A percentile compares a stretch with the other conserved stretches of the same genome.
These are phyloP conservation scores for Neobulgaria alba DNA, from an alignment of 2,329 filamentous ascomycete species.

Conservation along the genomic window DNA sequence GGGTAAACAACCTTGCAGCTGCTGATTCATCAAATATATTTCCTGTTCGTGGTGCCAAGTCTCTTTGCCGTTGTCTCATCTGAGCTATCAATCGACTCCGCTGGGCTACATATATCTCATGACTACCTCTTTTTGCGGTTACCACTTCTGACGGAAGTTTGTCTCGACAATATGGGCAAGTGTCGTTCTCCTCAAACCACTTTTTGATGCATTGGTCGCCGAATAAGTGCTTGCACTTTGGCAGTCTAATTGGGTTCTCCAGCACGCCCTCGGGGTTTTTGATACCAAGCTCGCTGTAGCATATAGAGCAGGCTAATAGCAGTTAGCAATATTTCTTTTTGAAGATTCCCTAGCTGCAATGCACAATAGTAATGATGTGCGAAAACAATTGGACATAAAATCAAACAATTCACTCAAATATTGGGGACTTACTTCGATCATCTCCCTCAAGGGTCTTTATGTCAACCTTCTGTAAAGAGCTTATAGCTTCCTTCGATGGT, in stretches of 20 bases:
- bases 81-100: conserved; percentile 6
- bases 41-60: neutral
- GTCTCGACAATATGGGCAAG: conserved; percentile 56
- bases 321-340: conserved; percentile 10
- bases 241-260: conserved; percentile 49
- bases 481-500: conserved; percentile 23
- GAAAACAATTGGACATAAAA: neutral
- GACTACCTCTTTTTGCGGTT: conserved; percentile 10
- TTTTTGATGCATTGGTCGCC: conserved; percentile 57
- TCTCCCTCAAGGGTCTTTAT: conserved; percentile 19
- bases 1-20: conserved; percentile 1
- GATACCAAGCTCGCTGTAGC: conserved; percentile 53
- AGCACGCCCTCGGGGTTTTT: conserved; percentile 48
- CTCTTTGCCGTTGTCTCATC: neutral
- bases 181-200: conserved; percentile 55
- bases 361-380: neutral
- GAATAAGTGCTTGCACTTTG: conserved; percentile 56
- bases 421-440: conserved; percentile 25
- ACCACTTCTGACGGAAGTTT: conserved; percentile 44
- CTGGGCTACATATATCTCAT: conserved; percentile 4
- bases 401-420: no score
- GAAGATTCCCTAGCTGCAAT: neutral
- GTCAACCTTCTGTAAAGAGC: conserved; percentile 24
- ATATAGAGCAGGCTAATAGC: conserved; percentile 49
- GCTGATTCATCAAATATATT: neutral